phyloP scores from a whole-genome alignment of 257 asterid genomes.

The Scutellaria minor region DNA sequence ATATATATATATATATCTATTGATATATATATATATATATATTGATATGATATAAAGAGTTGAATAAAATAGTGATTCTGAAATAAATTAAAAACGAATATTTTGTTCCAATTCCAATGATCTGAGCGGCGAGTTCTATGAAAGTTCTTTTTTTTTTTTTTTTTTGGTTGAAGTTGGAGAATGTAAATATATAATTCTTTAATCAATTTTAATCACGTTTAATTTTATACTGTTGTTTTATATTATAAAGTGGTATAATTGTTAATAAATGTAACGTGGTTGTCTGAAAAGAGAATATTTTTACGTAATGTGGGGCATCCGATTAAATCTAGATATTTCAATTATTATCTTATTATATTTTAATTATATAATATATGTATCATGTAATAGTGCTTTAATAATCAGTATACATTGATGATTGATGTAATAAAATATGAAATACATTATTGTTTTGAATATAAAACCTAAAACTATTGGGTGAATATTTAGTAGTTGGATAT shows the following conservation, averaged over 20 bases:
- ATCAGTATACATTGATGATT: neutral
- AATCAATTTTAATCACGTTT: slow-evolving; percentile 1
- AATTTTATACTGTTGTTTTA: neutral
- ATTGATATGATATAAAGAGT: too few species aligned
- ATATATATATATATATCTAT: too few species aligned
- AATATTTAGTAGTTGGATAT: neutral
- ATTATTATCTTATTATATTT: too few species aligned
- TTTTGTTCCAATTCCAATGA: neutral
- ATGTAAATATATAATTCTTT: neutral
- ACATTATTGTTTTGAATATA: neutral
- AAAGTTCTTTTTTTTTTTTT: neutral
- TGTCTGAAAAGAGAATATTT: neutral
- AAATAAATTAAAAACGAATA: too few species aligned
- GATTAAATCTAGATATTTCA: too few species aligned
- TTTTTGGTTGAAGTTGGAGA: too few species aligned
- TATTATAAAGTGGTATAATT: neutral
- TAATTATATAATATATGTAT: too few species aligned
- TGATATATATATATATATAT: neutral
- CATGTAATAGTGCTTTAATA: too few species aligned
- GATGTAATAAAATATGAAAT: neutral
- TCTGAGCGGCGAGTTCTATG: neutral
- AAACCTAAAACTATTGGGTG: neutral
- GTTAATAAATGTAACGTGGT: neutral
- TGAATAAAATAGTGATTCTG: neutral
- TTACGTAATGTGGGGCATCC: neutral